Base-by-base conservation (phyloP, 805 yeast species). In the Hanseniaspora meyeri region DNA sequence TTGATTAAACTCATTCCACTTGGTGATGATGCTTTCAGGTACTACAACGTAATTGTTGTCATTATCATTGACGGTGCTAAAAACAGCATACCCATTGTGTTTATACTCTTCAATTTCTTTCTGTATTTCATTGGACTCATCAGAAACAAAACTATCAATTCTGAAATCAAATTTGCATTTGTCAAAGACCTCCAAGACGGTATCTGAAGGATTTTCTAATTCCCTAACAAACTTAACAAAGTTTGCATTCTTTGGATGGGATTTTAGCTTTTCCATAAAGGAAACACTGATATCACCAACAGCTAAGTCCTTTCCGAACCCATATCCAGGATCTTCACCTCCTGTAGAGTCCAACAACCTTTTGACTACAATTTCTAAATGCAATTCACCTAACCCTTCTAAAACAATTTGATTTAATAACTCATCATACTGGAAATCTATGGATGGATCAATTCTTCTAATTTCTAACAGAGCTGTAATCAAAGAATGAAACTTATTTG, bases 371-470 rank as follows among this genome's bases (percentile, higher is more conserved):
- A 93, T 89, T 62, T 93, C 97, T 51, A 93, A 74, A 70, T 93
- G 98, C 49, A 93, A 74, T 65, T 93, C 98, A 60, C 98, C 98
- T 96, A 91, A 90, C 62, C 98, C 98, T 57, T 95, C 86, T 65
- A 93, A 83, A 60, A 93, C 79, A 16, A 97, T 93, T 70, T 93
- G 96, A 69, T 93, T 93, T 45, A 95, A 83, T 71, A 93, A 97
- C 24, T 78, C 70, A 69, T 93, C 87, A 51, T 74, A 77, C 3
- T 79, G 69, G 8, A 87, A 77, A 34, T 80, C 78, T 59, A 93
- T 73, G 51, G 95, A 86, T 3, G 98, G 98, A 64, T 93, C 98
- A 65, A 93, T 97, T 54, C 85, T 75, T n/a, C 86, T 68, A 43
- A 93, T 68, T 1, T 79, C 71, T 10, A 73, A 72, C 48, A 93